Evolutionary conservation across 495 filamentous ascomycete species (phyloP), one percentile per base, ranked within the genome.

Genomic region (Aspergillus bertholletiae): DNA sequence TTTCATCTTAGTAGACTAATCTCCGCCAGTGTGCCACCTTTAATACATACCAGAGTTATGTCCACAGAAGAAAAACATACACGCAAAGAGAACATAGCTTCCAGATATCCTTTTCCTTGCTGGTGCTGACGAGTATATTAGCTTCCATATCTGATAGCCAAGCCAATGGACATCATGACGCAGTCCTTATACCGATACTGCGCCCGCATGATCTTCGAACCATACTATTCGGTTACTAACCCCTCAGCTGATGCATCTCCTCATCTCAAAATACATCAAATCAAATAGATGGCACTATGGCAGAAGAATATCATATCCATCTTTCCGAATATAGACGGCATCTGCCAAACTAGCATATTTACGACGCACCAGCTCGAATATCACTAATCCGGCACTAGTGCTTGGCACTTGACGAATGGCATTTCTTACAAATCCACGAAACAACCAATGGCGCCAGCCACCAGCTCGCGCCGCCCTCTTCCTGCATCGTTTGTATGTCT

Each of bases 361-460:
- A 49, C 92, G 79, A 57, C 92, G 77, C 20, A 96, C 84, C 30
- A 96, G 56, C 68, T 96, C 92, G 65, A 96, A 96, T 44, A 94
- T 90, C 56, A 96, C 87, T 51, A 96, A 66, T 0, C 90, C 92
- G 1, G 92, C 91, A 60, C 88, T 92, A 4, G 92, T 95, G 65
- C 89, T 92, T 15, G 92, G 92, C 34, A 96, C 86, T 70, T 94
- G 89, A 35, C 86, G 79, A 40, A 95, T 76, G 3, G 89, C 89
- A 51, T 80, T 86, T 70, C 79, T 79, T 64, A 86, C 74, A 65
- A 96, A 95, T 7, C 86, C 89, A 15, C 79, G 78, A 67, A 88
- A 96, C 17, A 96, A 64, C 88, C 89, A 96, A 23, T 70, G 71
- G 23, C 78, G 64, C 80, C 88, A 85, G 2, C 83, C 84, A 1